Percentiles rank a stretch among this genome's conserved stretches.
Evolutionary conservation across 805 yeast genomes (phyloP).

Genomic region (Spathaspora gorwiae): DNA sequence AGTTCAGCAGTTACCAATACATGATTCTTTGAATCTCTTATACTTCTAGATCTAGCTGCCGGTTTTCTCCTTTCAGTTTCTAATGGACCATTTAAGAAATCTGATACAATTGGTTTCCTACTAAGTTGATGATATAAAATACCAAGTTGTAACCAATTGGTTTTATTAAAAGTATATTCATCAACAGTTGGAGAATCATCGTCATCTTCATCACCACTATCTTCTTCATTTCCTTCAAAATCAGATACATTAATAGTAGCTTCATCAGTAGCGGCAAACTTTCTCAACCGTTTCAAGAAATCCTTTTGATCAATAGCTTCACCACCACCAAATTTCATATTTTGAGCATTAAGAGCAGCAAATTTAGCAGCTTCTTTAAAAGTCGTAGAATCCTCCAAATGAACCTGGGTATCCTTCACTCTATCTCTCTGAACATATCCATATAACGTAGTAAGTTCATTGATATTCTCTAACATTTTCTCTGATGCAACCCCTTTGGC

Average conservation of each 20-base stretch:
- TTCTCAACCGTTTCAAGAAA: constrained; percentile 35
- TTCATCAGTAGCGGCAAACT: constrained; percentile 20
- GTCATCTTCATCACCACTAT: constrained; percentile 9
- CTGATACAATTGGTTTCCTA: constrained; percentile 44
- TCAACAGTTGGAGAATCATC: constrained; percentile 5
- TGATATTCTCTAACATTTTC: constrained; percentile 28
- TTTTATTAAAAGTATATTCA: constrained; percentile 36
- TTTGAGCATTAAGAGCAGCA: constrained; percentile 61
- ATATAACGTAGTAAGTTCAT: constrained; percentile 10
- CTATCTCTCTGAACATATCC: constrained; percentile 21
- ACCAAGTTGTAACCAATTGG: constrained; percentile 61
- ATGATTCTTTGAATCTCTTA: constrained; percentile 40
- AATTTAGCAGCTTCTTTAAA: constrained; percentile 55
- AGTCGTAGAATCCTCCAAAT: constrained; percentile 56
- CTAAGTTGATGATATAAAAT: constrained; percentile 45
- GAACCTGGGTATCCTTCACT: constrained; percentile 31
- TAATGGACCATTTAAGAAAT: constrained; percentile 70
- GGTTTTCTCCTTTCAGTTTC: constrained; percentile 52
- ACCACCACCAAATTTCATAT: constrained; percentile 50
- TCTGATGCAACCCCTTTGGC: constrained; percentile 56
- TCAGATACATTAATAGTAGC: constrained; percentile 1
- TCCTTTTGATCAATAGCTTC: constrained; percentile 47
- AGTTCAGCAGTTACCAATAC: constrained; percentile 49
- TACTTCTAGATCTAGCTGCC: constrained; percentile 25
- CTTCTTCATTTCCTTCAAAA: constrained; percentile 10